Evolutionary conservation across 129 eudicot species (phyloP), one percentile per base, ranked within the genome.

Genomic region (Arctium minus): DNA sequence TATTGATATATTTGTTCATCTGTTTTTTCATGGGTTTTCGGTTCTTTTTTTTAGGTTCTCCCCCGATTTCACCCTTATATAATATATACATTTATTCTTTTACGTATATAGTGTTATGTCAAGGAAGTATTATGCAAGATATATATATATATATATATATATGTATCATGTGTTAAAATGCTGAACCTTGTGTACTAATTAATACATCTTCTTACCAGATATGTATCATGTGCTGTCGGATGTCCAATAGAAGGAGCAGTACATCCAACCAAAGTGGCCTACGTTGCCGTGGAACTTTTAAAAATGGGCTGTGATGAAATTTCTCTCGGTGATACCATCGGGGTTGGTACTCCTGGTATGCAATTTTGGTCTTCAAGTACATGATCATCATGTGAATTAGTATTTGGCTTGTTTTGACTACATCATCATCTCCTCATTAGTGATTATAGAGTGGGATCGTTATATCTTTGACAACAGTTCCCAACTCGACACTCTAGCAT

Each of bases 321-420:
- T 74, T 94, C 98, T 74, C 98, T 94, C 70, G 98, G 98, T 79
- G 97, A 94, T 76, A 94, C 98, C 1, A 94, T 94, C 39, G 98
- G 97, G 7, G 97, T 92, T 67, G 97, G 98, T 48, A 94, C 98
- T 85, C 98, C 98, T 31, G 98, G 98, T 94, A 92, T 65, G 68
- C 69, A 18, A 65, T 65, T 22, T 65, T 33, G 0, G 33, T 8
- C 10, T 65, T 65, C 70, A 18, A 5, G 62, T 9, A 42, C 79
- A n/a, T 38, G 6, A 2, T 42, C 50, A 5, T 75, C 6, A 30
- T 22, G 53, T 60, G 22, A 35, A 56, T 56, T 62, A 36, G 5
- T 8, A 12, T 18, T 12, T 50, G 6, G 2, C 68, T 17, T 15
- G 29, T 60, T 60, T 13, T 60, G 4, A 46, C 17, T 46, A 46